Base-by-base conservation (phyloP, 441 rosid species). In the Euphorbia celastroides region DNA sequence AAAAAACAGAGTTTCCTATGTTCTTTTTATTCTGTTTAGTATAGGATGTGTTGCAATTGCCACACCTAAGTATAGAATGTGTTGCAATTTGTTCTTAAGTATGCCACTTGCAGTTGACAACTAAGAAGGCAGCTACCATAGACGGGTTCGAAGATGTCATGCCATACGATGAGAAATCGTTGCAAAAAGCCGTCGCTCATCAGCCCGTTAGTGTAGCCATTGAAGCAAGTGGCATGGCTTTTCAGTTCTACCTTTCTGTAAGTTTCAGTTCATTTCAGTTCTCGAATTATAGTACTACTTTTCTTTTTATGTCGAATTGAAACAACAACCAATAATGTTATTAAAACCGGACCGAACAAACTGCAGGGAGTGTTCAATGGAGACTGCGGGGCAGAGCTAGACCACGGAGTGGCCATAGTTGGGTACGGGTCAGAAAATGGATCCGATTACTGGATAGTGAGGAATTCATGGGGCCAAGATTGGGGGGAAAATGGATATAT, bases 171-270 rank as follows among this genome's bases (percentile, higher is more conserved):
- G 96, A 91, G 84, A 54, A 46, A 0, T 92, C 89, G 28, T 63
- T 93, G 75, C 69, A 79, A 78, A 89, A 80, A 72, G 99, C 99
- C 0, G 85, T 86, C 64, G 85, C 87, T 34, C 73, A 78, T 31
- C 98, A 93, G 71, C 98, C 98, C 0, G 62, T 93, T 12, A 81
- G 90, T 14, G 86, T 91, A 16, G 93, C 97, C 58, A 87, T 93
- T 62, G 97, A 93, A 79, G 96, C 80, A 1, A 85, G 89, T 41
- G 96, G 98, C 72, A 77, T 92, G 51, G 86, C 58, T 3, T 93
- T 93, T 81, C 95, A 91, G 78, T 72, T 91, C 7, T 93, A 84
- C 65, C 3, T 54, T 1, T 85, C 96, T 74, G 96, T 89, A 84
- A 73, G 70, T 34, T 14, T 27, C 12, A 34, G 32, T 44, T 3